Conservation (phyloP, 2,329 filamentous ascomycete genomes). For the Trichoderma oligosporum region DNA sequence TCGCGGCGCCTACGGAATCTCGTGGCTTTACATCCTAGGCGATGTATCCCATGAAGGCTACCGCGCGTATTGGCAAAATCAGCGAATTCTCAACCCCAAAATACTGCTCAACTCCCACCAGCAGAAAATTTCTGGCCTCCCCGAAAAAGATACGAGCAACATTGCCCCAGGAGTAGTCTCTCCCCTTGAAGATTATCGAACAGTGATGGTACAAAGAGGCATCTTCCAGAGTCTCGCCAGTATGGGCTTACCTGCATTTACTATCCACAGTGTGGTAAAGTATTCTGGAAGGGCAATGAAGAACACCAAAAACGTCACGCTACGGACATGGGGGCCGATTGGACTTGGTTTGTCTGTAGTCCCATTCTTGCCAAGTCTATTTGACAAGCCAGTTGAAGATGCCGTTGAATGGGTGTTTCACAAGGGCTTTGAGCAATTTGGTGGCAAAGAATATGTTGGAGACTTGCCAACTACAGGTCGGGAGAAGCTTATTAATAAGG, state of each 20-base stretch:
- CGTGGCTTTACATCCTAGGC: conserved; percentile 87
- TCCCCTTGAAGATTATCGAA: conserved; percentile 82
- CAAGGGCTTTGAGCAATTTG: conserved; percentile 69
- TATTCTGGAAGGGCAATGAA: conserved; percentile 88
- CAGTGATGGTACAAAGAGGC: conserved; percentile 85
- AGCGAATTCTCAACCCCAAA: conserved; percentile 66
- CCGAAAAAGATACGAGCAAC: conserved; percentile 30
- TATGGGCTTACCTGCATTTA: conserved; percentile 92
- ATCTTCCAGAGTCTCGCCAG: conserved; percentile 87
- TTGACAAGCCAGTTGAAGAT: conserved; percentile 89
- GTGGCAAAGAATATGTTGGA: conserved; percentile 57
- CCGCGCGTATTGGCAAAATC: conserved; percentile 88
- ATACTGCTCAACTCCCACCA: conserved; percentile 50
- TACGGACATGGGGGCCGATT: conserved; percentile 87
- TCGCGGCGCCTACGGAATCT: conserved; percentile 79
- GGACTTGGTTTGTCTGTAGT: conserved; percentile 75
- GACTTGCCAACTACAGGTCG: conserved; percentile 51
- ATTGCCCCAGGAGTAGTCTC: conserved; percentile 47
- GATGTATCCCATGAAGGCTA: conserved; percentile 93
- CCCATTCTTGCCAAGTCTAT: conserved; percentile 77
- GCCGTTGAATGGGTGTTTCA: conserved; percentile 90
- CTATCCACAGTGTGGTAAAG: conserved; percentile 86
- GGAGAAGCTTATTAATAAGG: conserved; percentile 39
- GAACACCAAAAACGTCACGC: conserved; percentile 66
- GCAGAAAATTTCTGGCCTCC: conserved; percentile 47